A percentile compares a stretch with the other conserved stretches of the same genome.
phyloP scores from a whole-genome alignment of 2,329 filamentous ascomycete genomes.

The Aspergillus brasiliensis region DNA sequence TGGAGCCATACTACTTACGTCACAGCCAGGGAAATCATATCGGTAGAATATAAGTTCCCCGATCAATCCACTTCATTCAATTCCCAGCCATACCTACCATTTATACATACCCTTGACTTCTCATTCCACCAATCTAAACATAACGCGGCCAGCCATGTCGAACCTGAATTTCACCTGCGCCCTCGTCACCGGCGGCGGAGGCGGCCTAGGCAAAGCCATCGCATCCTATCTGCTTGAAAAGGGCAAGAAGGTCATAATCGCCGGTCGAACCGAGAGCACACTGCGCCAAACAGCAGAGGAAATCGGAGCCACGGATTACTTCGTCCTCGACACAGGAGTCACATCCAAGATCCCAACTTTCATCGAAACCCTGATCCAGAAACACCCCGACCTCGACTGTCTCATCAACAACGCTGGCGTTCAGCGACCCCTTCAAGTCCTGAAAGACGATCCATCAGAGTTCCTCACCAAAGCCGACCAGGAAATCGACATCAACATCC shows the following conservation, averaged over 20 bases:
- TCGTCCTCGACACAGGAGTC: constrained; percentile 55
- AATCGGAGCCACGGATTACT: constrained; percentile 54
- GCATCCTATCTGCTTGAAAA: constrained; percentile 24
- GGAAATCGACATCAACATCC: constrained; percentile 62
- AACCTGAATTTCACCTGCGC: constrained; percentile 53
- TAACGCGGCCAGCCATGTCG: no score
- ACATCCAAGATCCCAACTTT: constrained; percentile 45
- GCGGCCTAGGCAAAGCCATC: constrained; percentile 28
- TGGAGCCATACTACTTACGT: no score
- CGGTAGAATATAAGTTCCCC: no score
- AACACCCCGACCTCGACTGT: constrained; percentile 60
- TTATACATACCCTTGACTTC: no score
- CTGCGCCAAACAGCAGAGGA: constrained; percentile 47
- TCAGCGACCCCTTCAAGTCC: constrained; percentile 56
- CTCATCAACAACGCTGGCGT: constrained; percentile 63
- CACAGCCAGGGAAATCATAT: no score
- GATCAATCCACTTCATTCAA: no score
- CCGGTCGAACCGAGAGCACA: constrained; percentile 53
- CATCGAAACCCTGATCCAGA: constrained; percentile 46
- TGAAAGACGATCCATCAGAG: constrained; percentile 28
- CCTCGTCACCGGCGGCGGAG: constrained; percentile 32
- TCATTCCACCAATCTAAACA: no score
- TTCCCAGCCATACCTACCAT: no score
- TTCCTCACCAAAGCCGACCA: constrained; percentile 54
- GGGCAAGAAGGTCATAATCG: constrained; percentile 30